Conservation (phyloP, 2,329 filamentous ascomycete genomes). For the Trichoderma asperellum region DNA sequence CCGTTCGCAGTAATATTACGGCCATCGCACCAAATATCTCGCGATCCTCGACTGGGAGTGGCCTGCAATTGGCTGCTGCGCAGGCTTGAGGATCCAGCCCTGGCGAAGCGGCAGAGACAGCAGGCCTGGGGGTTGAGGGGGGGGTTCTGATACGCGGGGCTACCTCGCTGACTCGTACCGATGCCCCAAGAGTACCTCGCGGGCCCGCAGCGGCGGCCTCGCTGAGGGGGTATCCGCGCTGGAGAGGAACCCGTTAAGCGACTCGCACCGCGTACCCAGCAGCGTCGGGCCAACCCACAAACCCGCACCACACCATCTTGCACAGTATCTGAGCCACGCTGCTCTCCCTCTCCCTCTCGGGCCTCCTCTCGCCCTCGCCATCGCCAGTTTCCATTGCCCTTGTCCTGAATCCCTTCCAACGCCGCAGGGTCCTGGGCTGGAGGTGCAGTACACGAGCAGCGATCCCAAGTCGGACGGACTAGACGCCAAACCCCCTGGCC, state of each 20-base stretch:
- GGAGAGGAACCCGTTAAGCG: slow-evolving; percentile 12
- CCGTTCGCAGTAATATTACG: background rate
- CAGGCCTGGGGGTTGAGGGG: background rate
- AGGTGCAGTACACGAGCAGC: background rate
- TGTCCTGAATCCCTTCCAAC: slow-evolving; percentile 6
- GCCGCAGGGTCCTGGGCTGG: background rate
- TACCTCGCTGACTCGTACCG: slow-evolving; percentile 3
- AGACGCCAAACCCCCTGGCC: background rate
- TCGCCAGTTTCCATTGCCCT: slow-evolving; percentile 4
- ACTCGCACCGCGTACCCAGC: slow-evolving; percentile 6
- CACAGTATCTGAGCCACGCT: slow-evolving; percentile 16
- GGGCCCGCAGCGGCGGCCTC: background rate
- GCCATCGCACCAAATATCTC: background rate
- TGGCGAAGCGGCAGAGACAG: slow-evolving; percentile 16
- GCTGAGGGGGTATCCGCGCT: background rate
- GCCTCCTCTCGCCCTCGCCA: background rate
- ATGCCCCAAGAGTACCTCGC: background rate
- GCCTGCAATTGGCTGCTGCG: slow-evolving; percentile 21
- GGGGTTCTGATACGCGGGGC: slow-evolving; percentile 1
- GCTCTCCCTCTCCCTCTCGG: slow-evolving; percentile 9
- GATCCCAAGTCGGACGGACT: background rate
- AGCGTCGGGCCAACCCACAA: slow-evolving; percentile 24
- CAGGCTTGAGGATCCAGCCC: slow-evolving; percentile 24
- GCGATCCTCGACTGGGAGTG: background rate
- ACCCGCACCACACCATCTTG: slow-evolving; percentile 24